Evolutionary conservation across 2,329 filamentous ascomycete species (phyloP).

Genomic region (Chaetomium sp.): DNA sequence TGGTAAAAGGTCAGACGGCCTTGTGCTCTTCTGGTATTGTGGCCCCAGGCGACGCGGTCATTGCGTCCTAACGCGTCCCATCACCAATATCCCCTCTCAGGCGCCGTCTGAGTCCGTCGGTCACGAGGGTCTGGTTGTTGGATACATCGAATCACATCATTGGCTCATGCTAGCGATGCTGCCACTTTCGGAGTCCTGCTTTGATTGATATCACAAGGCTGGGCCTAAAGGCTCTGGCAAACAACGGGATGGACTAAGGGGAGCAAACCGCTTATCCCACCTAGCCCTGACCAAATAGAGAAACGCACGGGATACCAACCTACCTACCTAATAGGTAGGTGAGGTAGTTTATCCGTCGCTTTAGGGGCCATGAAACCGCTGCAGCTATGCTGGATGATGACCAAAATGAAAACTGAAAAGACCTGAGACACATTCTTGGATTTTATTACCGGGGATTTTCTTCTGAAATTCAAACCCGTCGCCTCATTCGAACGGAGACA

Average conservation of each 20-base stretch:
- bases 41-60: constrained; percentile 21
- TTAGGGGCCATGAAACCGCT: constrained; percentile 39
- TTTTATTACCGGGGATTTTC: constrained; percentile 3
- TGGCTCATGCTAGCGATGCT: constrained; percentile 19
- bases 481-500: not conserved
- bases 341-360: constrained; percentile 2
- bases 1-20: constrained; percentile 45
- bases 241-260: constrained; percentile 15
- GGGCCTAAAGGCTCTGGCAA: constrained; percentile 39
- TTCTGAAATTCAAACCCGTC: constrained; percentile 9
- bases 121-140: constrained; percentile 14
- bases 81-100: constrained; percentile 11
- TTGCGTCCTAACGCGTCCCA: constrained; percentile 23
- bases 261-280: constrained; percentile 12
- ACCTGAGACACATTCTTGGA: constrained; percentile 51
- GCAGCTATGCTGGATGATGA: constrained; percentile 45
- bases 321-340: too few relatives aligned
- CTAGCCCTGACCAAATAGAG: not conserved
- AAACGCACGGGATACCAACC: too few relatives aligned
- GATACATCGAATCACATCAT: constrained; percentile 20
- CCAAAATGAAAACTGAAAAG: constrained; percentile 61
- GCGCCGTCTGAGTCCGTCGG: constrained; percentile 17
- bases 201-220: constrained; percentile 43
- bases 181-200: constrained; percentile 49
- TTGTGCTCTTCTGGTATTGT: constrained; percentile 34